Evolutionary conservation across 352 stramenopile genomes (phyloP), one percentile per base, ranked within the genome.

Genomic region (Globisporangium abappressorium): DNA sequence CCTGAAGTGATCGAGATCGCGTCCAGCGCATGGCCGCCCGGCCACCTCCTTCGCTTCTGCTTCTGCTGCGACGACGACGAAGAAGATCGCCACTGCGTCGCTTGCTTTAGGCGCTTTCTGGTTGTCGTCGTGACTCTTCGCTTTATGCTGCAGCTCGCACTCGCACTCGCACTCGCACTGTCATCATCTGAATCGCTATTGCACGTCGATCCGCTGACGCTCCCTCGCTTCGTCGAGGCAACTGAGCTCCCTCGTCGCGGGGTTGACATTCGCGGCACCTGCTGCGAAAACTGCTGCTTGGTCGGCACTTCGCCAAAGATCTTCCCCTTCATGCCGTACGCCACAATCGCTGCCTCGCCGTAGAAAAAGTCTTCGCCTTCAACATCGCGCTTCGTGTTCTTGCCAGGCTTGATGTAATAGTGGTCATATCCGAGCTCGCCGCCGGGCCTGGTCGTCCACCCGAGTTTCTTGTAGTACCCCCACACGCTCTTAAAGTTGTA

Each of bases 401-500:
- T 79, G 53, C 67, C 67, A 6, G 76, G 76, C 54, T 79, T 77
- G 56, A 83, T 69, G 64, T 83, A 83, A 69, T 65, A 83, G 68
- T 83, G 76, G 34, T 83, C 69, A 65, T 83, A 83, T 57, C 74
- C 79, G 38, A 83, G 74, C 47, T 41, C 0, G 15, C 66, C 65
- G 0, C 71, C 76, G 12, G 30, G 41, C 20, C 43, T 59, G n/a
- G 64, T 66, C 24, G 36, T 69, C 75, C 74, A 81, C 30, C 71
- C 71, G 11, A 30, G 34, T 26, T 11, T 43, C 51, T 64, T 69
- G 71, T 79, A 81, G 57, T 79, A 62, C 8, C 14, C n/a, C 67
- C 76, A 81, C 26, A 83, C 76, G 63, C 79, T 71, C 33, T 67
- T 68, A 54, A 83, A 83, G 63, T 77, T 83, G 67, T 83, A 83